A percentile compares a stretch with the other conserved stretches of the same genome.
Conservation (phyloP, 2,329 filamentous ascomycete species). For the Truncatella angustata region DNA sequence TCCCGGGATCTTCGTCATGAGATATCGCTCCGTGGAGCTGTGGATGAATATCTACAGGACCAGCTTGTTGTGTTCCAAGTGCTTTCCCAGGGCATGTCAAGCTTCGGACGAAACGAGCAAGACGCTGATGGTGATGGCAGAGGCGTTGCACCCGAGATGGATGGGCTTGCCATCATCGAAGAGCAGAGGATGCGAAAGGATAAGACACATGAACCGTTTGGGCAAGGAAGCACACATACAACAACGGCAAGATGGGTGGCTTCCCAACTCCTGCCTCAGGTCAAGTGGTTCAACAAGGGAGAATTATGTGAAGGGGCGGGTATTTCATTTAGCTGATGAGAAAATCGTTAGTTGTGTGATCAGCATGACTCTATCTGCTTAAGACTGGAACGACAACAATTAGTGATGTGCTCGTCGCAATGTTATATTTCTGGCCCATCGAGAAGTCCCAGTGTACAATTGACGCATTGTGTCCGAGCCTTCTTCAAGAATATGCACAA, state of each 20-base stretch:
- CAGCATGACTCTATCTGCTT: no score
- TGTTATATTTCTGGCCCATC: no score
- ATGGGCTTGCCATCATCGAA: conserved; percentile 12
- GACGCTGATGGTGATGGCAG: conserved; percentile 13
- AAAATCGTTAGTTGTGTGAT: background rate
- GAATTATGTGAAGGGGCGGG: conserved; percentile 47
- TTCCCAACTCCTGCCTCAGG: conserved; percentile 46
- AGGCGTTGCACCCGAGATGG: conserved; percentile 21
- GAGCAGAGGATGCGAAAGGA: conserved; percentile 36
- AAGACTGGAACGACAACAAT: no score
- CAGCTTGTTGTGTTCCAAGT: conserved; percentile 61
- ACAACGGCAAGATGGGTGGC: conserved; percentile 61
- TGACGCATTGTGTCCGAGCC: no score
- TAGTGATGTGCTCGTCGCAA: no score
- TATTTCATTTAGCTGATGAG: conserved; percentile 12
- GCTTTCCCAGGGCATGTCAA: conserved; percentile 51
- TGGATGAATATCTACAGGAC: conserved; percentile 60
- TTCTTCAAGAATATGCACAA: no score
- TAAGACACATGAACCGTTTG: conserved; percentile 48
- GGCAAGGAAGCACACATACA: conserved; percentile 54
- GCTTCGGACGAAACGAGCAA: conserved; percentile 35
- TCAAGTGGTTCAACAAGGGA: conserved; percentile 51
- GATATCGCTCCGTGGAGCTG: conserved; percentile 40
- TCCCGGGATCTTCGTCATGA: conserved; percentile 45
- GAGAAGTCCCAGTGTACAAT: no score